Conservation (phyloP, 2,329 filamentous ascomycete genomes). For the Diplodia corticola region DNA sequence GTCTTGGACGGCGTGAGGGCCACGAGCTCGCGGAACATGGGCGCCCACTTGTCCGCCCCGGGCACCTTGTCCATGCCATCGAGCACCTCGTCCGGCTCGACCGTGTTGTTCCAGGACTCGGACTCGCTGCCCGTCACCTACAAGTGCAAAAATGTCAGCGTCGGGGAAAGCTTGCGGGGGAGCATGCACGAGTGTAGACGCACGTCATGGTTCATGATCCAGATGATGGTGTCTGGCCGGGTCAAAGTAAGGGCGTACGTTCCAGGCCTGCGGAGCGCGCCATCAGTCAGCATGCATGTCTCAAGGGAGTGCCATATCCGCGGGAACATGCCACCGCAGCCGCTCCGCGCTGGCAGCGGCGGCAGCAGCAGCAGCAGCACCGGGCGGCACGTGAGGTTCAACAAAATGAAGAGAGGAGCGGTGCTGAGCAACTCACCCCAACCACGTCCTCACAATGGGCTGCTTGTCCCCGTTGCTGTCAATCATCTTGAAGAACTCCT, state of each 20-base stretch:
- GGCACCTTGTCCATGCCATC: constrained; percentile 48
- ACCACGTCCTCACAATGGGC: constrained; percentile 49
- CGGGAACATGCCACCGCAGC: not conserved
- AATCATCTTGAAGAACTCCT: constrained; percentile 50
- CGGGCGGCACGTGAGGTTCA: not conserved
- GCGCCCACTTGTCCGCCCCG: constrained; percentile 47
- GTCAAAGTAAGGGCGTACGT: constrained; percentile 50
- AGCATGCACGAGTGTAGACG: constrained; percentile 14
- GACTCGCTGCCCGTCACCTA: constrained; percentile 47
- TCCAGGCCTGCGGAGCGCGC: constrained; percentile 27
- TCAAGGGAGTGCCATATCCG: constrained; percentile 20
- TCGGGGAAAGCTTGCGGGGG: not conserved
- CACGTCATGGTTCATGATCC: constrained; percentile 53
- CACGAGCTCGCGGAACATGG: constrained; percentile 49
- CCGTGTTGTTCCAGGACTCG: constrained; percentile 51
- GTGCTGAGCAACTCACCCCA: constrained; percentile 42
- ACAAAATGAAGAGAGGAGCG: too few relatives aligned
- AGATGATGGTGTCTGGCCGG: constrained; percentile 50
- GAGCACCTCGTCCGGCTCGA: constrained; percentile 48
- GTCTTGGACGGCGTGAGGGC: constrained; percentile 47
- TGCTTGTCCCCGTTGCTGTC: constrained; percentile 37
- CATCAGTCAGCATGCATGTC: constrained; percentile 23
- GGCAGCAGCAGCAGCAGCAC: constrained; percentile 22
- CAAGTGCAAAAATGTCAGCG: not conserved
- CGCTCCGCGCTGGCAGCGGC: not conserved